phyloP scores from a whole-genome alignment of 2,329 filamentous ascomycete species.

The Colletotrichum neosansevieriae region DNA sequence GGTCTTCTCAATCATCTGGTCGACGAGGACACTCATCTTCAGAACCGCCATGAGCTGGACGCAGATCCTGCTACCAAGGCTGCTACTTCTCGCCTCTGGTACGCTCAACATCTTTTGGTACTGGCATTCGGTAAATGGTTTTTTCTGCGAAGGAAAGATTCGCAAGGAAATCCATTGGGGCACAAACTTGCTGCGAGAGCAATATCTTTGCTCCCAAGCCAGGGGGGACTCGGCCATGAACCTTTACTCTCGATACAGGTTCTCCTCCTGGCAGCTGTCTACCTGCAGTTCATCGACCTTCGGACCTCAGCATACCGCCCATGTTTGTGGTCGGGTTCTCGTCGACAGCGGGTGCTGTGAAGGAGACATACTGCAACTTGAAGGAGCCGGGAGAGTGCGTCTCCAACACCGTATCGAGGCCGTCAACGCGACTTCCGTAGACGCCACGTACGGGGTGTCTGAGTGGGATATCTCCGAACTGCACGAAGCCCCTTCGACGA shows the following conservation, averaged over 20 bases:
- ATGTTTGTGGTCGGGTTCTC: constrained; percentile 75
- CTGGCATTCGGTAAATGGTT: constrained; percentile 35
- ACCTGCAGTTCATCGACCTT: neutral
- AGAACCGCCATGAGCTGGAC: constrained; percentile 10
- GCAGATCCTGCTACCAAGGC: constrained; percentile 2
- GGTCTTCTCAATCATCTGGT: constrained; percentile 20
- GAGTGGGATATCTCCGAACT: constrained; percentile 83
- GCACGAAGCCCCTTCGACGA: constrained; percentile 46
- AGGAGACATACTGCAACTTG: constrained; percentile 85
- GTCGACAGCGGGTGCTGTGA: constrained; percentile 63
- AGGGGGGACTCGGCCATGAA: neutral
- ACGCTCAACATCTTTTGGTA: constrained; percentile 31
- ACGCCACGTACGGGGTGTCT: constrained; percentile 79
- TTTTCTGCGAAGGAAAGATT: neutral
- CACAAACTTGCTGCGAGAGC: constrained; percentile 18
- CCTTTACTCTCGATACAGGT: neutral
- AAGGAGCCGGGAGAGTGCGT: constrained; percentile 78
- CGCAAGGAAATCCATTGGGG: constrained; percentile 1
- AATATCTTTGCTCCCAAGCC: constrained; percentile 19
- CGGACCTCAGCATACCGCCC: constrained; percentile 60
- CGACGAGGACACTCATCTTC: constrained; percentile 16
- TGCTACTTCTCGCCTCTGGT: constrained; percentile 14
- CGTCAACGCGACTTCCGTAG: constrained; percentile 81
- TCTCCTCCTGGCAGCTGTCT: constrained; percentile 8
- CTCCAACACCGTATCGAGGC: constrained; percentile 93